These are phyloP conservation scores for Fistulinella prunicolor DNA, from an alignment of 768 basidiomycete species.

Conservation along the genomic window DNA sequence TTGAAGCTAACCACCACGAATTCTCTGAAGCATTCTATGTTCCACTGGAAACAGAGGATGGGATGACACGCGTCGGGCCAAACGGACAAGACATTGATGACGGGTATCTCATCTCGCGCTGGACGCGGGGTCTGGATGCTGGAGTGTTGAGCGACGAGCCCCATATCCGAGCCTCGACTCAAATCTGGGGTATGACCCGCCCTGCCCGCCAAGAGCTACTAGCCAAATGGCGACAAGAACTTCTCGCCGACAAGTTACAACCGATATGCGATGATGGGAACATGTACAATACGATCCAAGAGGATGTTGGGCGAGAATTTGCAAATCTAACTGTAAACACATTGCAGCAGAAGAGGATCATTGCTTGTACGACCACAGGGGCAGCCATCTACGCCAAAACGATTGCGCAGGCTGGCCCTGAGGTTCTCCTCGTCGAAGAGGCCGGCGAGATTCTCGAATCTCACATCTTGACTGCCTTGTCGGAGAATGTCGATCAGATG, in stretches of 20 bases:
- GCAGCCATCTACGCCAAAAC: constrained; percentile 55
- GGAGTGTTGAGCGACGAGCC: constrained; percentile 37
- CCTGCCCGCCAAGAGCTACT: constrained; percentile 28
- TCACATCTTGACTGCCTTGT: constrained; percentile 59
- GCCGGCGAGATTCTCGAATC: constrained; percentile 71
- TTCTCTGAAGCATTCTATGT: background rate
- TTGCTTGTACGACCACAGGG: constrained; percentile 68
- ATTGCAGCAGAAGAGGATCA: constrained; percentile 49
- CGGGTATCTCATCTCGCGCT: constrained; percentile 46
- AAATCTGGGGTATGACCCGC: constrained; percentile 40
- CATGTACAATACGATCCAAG: constrained; percentile 38
- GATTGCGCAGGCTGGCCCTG: constrained; percentile 43
- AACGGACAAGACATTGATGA: constrained; percentile 37
- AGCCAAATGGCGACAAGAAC: constrained; percentile 33
- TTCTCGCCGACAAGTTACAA: constrained; percentile 32
- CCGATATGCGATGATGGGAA: constrained; percentile 28
- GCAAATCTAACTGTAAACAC: constrained; percentile 29
- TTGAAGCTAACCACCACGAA: background rate
- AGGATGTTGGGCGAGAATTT: constrained; percentile 34
- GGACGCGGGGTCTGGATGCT: constrained; percentile 43
- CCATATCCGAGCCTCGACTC: constrained; percentile 23
- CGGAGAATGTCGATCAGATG: constrained; percentile 43
- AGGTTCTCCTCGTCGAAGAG: constrained; percentile 64
- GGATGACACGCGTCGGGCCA: constrained; percentile 44
- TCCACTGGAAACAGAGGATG: constrained; percentile 29